Conservation (phyloP, 2,329 filamentous ascomycete species). For the Emmonsiellopsis sp. region DNA sequence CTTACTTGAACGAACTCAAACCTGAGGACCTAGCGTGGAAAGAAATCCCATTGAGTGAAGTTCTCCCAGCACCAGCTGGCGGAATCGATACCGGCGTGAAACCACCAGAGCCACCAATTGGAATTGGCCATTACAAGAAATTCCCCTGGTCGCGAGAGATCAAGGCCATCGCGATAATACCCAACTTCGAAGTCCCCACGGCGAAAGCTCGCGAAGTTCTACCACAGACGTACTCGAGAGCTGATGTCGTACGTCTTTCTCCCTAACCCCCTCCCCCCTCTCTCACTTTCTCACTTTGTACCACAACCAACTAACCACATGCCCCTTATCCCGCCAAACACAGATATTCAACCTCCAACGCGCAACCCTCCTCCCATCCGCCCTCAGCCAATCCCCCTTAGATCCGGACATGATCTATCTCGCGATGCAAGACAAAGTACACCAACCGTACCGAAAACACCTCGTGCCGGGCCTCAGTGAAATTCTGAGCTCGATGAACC, state of each 20-base stretch:
- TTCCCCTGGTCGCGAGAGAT: conserved; percentile 92
- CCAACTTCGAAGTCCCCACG: conserved; percentile 91
- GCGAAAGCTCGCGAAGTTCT: conserved; percentile 81
- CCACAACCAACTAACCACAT: background rate
- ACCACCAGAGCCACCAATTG: conserved; percentile 79
- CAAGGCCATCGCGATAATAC: conserved; percentile 94
- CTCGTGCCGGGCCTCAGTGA: conserved; percentile 87
- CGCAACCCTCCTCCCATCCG: conserved; percentile 81
- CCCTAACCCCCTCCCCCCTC: background rate
- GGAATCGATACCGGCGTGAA: conserved; percentile 80
- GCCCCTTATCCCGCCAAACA: background rate
- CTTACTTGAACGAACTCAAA: conserved; percentile 85
- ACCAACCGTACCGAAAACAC: conserved; percentile 88
- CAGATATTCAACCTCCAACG: conserved; percentile 81
- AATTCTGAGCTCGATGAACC: conserved; percentile 85
- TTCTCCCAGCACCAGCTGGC: conserved; percentile 80
- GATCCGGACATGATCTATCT: conserved; percentile 91
- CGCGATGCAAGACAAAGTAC: conserved; percentile 97
- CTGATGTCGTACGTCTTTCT: conserved; percentile 61
- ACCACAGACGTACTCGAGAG: conserved; percentile 66
- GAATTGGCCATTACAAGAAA: conserved; percentile 93
- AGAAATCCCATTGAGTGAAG: conserved; percentile 90
- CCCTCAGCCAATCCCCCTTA: conserved; percentile 79
- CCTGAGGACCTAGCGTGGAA: conserved; percentile 82
- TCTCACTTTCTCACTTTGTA: background rate